A percentile compares a stretch with the other conserved stretches of the same genome.
These are phyloP conservation scores for Thozetella sp. DNA, from an alignment of 495 filamentous ascomycete genomes.

Conservation along the genomic window DNA sequence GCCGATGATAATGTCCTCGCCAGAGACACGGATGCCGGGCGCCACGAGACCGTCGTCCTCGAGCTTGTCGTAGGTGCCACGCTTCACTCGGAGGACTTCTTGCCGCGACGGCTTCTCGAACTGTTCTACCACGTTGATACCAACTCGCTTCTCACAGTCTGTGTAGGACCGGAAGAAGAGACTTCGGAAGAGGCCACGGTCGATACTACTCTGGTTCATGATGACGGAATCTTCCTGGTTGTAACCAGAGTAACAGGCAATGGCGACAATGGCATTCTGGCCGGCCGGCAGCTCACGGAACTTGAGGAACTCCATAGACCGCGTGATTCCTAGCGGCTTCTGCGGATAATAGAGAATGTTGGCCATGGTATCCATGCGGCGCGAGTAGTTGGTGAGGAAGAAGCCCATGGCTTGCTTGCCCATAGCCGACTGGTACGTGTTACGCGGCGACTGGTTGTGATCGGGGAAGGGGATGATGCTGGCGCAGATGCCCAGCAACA, in stretches of 20 bases:
- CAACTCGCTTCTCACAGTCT: conserved; percentile 92
- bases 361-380: conserved; percentile 99
- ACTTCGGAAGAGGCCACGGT: conserved; percentile 95
- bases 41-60: conserved; percentile 94
- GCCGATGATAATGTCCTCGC: conserved; percentile 98
- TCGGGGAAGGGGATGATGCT: conserved; percentile 99
- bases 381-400: conserved; percentile 92
- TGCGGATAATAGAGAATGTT: conserved; percentile 99
- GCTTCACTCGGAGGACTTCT: conserved; percentile 88
- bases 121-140: conserved; percentile 82
- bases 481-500: conserved; percentile 97
- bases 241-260: conserved; percentile 97
- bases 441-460: conserved; percentile 97
- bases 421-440: conserved; percentile 99
- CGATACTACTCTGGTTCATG: conserved; percentile 99
- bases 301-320: conserved; percentile 97
- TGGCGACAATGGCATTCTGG: conserved; percentile 98
- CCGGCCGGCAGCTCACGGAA: conserved; percentile 96
- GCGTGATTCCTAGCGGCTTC: conserved; percentile 93
- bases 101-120: conserved; percentile 93
- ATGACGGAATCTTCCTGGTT: conserved; percentile 99
- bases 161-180: conserved; percentile 97
- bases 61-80: conserved; percentile 97
- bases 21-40: conserved; percentile 90
- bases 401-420: conserved; percentile 99